phyloP scores from a whole-genome alignment of 495 filamentous ascomycete genomes.

The Parathielavia appendiculata region DNA sequence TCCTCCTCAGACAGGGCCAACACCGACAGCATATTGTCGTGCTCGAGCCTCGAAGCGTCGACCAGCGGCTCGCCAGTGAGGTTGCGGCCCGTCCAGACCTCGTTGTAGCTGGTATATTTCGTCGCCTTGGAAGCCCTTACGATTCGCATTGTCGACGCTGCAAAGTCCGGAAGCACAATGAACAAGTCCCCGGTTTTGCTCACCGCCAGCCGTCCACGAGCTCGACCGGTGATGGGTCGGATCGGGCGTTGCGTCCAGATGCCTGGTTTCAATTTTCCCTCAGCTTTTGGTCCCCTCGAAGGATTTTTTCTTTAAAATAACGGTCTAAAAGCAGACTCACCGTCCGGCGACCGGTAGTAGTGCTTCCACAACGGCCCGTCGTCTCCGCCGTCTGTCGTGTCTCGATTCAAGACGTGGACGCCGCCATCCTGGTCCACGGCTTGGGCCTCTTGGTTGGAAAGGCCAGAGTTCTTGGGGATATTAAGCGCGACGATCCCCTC shows the following conservation, averaged over 20 bases:
- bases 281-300: neutral
- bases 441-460: slow-evolving; percentile 48
- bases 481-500: slow-evolving; percentile 38
- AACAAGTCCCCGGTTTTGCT: slow-evolving; percentile 33
- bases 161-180: slow-evolving; percentile 34
- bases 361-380: slow-evolving; percentile 38
- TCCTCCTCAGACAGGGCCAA: slow-evolving; percentile 26
- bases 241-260: slow-evolving; percentile 30
- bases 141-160: slow-evolving; percentile 26
- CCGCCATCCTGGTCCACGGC: slow-evolving; percentile 40
- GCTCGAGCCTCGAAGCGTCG: slow-evolving; percentile 32
- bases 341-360: slow-evolving; percentile 38
- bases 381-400: slow-evolving; percentile 29
- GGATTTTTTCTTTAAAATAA: neutral
- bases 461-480: slow-evolving; percentile 38
- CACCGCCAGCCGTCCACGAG: slow-evolving; percentile 35
- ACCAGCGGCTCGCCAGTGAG: slow-evolving; percentile 38
- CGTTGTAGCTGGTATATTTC: slow-evolving; percentile 28
- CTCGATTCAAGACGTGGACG: slow-evolving; percentile 46
- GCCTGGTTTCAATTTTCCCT: slow-evolving; percentile 15
- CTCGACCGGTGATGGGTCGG: slow-evolving; percentile 30
- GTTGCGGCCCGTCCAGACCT: slow-evolving; percentile 32
- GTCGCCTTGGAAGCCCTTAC: slow-evolving; percentile 28
- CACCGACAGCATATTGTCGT: slow-evolving; percentile 37
- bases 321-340: slow-evolving; percentile 23